Evolutionary conservation across 169 alveolate species (phyloP).

Genomic region (Neospora caninum): DNA sequence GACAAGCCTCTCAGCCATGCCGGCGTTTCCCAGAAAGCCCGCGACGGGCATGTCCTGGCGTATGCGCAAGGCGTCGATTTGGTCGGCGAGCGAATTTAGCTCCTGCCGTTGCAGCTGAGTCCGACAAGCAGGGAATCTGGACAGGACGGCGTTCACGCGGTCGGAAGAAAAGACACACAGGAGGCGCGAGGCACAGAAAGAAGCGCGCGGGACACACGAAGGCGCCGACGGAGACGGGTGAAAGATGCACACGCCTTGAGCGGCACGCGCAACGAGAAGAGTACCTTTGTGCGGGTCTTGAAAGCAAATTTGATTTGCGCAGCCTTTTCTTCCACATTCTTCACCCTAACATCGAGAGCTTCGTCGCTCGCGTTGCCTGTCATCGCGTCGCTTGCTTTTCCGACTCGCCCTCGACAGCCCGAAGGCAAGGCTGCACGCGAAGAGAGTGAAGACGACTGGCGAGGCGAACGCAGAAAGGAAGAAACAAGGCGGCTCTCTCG

Average conservation of each 20-base stretch:
- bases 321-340: neutral
- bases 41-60: neutral
- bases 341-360: neutral
- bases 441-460: neutral
- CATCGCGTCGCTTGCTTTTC: neutral
- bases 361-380: conserved; percentile 18
- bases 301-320: neutral
- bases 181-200: no score
- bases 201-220: no score
- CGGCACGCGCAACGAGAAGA: no score
- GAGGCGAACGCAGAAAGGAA: no score
- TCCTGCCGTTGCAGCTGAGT: conserved; percentile 30
- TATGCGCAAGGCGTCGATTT: neutral
- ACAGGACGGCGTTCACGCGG: no score
- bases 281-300: neutral
- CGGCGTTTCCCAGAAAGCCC: neutral
- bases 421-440: neutral
- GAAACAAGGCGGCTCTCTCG: no score
- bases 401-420: neutral
- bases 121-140: neutral
- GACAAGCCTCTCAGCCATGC: neutral
- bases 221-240: no score
- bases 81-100: neutral
- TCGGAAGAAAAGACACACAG: neutral
- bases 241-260: no score